Evolutionary conservation across 257 asterid species (phyloP).

Genomic region (Solanum sparsipilum): DNA sequence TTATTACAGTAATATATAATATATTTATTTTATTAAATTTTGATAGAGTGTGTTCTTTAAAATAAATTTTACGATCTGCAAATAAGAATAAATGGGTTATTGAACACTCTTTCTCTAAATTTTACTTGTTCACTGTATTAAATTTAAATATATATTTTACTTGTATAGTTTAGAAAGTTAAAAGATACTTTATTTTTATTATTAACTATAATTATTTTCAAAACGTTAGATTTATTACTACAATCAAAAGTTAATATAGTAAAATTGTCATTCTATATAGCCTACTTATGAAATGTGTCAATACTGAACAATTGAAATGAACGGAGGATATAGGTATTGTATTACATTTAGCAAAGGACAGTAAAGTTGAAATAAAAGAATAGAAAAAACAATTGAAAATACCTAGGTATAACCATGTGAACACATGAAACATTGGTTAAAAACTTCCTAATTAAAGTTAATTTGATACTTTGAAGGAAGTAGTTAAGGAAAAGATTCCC

Average conservation of each 20-base stretch:
- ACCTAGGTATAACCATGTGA: not conserved
- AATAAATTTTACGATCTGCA: not conserved
- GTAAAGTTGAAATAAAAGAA: too few species aligned
- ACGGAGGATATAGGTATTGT: too few species aligned
- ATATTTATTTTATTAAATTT: too few species aligned
- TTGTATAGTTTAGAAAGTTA: too few species aligned
- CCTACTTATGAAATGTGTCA: too few species aligned
- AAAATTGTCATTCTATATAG: too few species aligned
- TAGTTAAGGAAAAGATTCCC: not conserved
- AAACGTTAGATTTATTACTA: not conserved
- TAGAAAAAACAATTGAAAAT: too few species aligned
- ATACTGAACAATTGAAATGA: too few species aligned
- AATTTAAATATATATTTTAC: not conserved
- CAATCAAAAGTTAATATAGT: too few species aligned
- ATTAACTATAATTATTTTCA: not conserved
- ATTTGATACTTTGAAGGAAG: not conserved
- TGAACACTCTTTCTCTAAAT: not conserved
- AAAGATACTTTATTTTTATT: not conserved
- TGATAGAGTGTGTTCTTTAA: too few species aligned
- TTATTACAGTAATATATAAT: too few species aligned
- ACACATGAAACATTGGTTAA: not conserved
- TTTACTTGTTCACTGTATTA: not conserved
- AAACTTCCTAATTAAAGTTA: not conserved
- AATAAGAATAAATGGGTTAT: not conserved
- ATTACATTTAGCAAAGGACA: too few species aligned